Evolutionary conservation across 805 yeast genomes (phyloP).

Genomic region (Starmerella gropengiesseri): DNA sequence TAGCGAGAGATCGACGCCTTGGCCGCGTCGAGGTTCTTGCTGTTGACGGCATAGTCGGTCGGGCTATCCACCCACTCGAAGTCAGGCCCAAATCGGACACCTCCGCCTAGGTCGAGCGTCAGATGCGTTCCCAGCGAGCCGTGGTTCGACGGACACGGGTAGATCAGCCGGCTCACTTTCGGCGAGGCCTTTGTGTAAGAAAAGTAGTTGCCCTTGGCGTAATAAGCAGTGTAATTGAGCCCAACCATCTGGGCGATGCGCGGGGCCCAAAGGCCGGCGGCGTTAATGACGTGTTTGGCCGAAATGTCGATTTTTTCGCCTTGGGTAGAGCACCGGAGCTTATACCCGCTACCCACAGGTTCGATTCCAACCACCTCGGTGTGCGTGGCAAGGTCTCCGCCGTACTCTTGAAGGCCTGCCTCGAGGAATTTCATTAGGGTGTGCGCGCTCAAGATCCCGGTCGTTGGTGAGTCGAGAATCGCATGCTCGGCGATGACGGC

Average conservation of each 20-base stretch:
- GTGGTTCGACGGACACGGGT: slow-evolving; percentile 67
- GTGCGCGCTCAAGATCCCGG: slow-evolving; percentile 80
- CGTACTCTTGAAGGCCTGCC: slow-evolving; percentile 43
- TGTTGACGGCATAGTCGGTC: slow-evolving; percentile 26
- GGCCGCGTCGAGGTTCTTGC: slow-evolving; percentile 43
- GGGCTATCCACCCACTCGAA: slow-evolving; percentile 56
- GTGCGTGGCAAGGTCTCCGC: slow-evolving; percentile 54
- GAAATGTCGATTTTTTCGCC: slow-evolving; percentile 26
- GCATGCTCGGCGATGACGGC: slow-evolving; percentile 52
- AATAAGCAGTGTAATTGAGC: slow-evolving; percentile 47
- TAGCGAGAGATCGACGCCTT: slow-evolving; percentile 46
- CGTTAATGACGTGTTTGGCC: slow-evolving; percentile 53
- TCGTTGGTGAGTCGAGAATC: slow-evolving; percentile 60
- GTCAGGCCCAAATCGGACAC: slow-evolving; percentile 79
- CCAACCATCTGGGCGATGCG: slow-evolving; percentile 56
- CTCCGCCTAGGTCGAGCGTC: slow-evolving; percentile 73
- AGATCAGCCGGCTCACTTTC: slow-evolving; percentile 46
- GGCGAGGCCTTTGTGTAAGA: slow-evolving; percentile 42
- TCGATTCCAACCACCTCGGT: slow-evolving; percentile 43
- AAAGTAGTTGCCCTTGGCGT: slow-evolving; percentile 80
- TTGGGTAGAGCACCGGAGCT: slow-evolving; percentile 19
- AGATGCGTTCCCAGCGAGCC: slow-evolving; percentile 82
- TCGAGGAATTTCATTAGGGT: slow-evolving; percentile 52
- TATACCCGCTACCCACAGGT: slow-evolving; percentile 17
- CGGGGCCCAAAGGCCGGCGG: slow-evolving; percentile 74